These are phyloP conservation scores for Cercospora sp. DNA, from an alignment of 2,329 filamentous ascomycete genomes.

Conservation along the genomic window DNA sequence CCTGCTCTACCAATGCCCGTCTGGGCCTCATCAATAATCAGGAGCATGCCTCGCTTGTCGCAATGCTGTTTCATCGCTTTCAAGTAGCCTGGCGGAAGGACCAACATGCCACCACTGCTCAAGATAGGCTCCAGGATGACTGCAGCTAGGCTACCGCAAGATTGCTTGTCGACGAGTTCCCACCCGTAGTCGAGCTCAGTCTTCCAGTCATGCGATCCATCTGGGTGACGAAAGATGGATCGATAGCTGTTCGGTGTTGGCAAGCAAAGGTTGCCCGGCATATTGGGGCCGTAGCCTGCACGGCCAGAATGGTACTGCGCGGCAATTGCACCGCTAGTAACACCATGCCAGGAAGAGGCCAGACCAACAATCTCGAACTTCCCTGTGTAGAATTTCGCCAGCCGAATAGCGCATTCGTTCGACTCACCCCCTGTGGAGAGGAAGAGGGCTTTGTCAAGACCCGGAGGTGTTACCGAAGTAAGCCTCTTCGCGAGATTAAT, in stretches of 20 bases:
- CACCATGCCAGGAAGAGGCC: slow-evolving; percentile 61
- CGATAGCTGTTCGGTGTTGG: neutral
- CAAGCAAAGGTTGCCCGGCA: slow-evolving; percentile 52
- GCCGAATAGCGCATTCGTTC: slow-evolving; percentile 62
- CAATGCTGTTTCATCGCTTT: slow-evolving; percentile 57
- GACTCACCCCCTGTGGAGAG: slow-evolving; percentile 57
- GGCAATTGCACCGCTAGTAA: slow-evolving; percentile 55
- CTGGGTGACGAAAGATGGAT: neutral
- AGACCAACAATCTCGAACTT: slow-evolving; percentile 66
- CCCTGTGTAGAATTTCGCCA: slow-evolving; percentile 64
- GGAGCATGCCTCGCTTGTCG: slow-evolving; percentile 36
- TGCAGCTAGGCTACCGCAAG: slow-evolving; percentile 62
- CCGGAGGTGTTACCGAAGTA: slow-evolving; percentile 50
- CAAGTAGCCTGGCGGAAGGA: slow-evolving; percentile 60
- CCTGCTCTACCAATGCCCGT: neutral
- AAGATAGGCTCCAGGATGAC: slow-evolving; percentile 64
- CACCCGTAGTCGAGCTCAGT: neutral
- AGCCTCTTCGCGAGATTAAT: slow-evolving; percentile 56
- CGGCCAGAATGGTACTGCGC: slow-evolving; percentile 58
- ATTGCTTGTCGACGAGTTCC: slow-evolving; percentile 42
- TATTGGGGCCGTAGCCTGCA: slow-evolving; percentile 47
- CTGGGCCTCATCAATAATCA: neutral
- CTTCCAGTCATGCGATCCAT: neutral
- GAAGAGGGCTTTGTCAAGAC: slow-evolving; percentile 58
- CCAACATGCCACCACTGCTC: slow-evolving; percentile 60